These are phyloP conservation scores for Paxillus ammoniavirescens DNA, from an alignment of 768 basidiomycete species.

Conservation along the genomic window DNA sequence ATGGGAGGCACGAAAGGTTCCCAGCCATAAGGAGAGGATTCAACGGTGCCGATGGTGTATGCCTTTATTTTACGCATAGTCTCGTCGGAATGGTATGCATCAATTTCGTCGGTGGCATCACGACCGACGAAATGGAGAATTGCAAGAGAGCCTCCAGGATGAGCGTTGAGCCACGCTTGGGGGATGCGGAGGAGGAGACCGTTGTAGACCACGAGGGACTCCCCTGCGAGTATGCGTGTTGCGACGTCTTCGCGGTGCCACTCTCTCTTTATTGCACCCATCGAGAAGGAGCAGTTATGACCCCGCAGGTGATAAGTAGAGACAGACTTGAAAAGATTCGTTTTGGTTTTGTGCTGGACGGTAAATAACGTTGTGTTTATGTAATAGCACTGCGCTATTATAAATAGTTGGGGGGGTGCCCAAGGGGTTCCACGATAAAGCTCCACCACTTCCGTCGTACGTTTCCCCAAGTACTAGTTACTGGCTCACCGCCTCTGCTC, in stretches of 20 bases:
- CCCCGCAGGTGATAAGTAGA: too few relatives aligned
- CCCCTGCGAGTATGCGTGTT: slow-evolving; percentile 69
- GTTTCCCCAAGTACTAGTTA: background rate
- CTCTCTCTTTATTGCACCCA: slow-evolving; percentile 30
- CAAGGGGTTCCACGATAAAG: background rate
- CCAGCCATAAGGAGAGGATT: slow-evolving; percentile 56
- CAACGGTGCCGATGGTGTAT: slow-evolving; percentile 71
- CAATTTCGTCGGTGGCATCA: slow-evolving; percentile 92
- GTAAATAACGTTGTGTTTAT: background rate
- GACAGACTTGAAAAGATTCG: slow-evolving; percentile 1
- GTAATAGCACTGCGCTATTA: slow-evolving; percentile 10
- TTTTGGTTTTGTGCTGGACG: background rate
- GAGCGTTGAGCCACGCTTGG: slow-evolving; percentile 72
- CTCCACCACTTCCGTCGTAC: slow-evolving; percentile 4
- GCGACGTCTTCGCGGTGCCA: slow-evolving; percentile 61
- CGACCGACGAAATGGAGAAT: slow-evolving; percentile 94
- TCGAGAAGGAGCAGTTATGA: slow-evolving; percentile 13
- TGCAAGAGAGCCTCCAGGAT: slow-evolving; percentile 88
- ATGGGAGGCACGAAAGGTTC: slow-evolving; percentile 82
- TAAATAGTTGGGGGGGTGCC: slow-evolving; percentile 20
- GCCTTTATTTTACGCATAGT: slow-evolving; percentile 28
- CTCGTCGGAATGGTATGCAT: slow-evolving; percentile 76
- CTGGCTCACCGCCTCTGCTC: background rate
- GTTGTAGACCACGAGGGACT: slow-evolving; percentile 72
- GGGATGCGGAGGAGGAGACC: slow-evolving; percentile 65